Evolutionary conservation across 768 basidiomycete species (phyloP).

Genomic region (Hydnomerulius pinastri): DNA sequence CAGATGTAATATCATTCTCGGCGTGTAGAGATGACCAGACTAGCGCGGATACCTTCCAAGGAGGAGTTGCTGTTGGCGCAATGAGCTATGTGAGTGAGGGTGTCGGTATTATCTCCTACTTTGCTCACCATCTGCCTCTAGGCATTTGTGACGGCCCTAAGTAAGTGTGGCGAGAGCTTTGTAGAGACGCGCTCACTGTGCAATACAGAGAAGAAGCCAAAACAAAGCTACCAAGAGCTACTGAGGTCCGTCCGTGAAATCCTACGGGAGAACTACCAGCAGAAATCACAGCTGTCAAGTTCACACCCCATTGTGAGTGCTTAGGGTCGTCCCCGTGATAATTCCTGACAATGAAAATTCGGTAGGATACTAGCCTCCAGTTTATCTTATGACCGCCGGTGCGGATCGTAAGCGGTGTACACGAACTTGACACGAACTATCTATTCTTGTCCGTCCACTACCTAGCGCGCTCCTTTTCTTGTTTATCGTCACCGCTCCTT

Average conservation of each 20-base stretch:
- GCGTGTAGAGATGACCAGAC: conserved; percentile 73
- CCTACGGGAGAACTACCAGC: conserved; percentile 59
- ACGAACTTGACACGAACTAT: not conserved
- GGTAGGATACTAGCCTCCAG: conserved; percentile 29
- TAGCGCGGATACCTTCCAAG: conserved; percentile 68
- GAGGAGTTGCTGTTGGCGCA: conserved; percentile 69
- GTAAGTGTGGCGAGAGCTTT: conserved; percentile 23
- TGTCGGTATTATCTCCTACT: not conserved
- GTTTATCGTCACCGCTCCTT: not conserved
- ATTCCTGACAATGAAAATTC: not conserved
- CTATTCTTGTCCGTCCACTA: conserved; percentile 4
- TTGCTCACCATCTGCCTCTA: conserved; percentile 26
- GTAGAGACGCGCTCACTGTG: not conserved
- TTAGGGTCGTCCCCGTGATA: not conserved
- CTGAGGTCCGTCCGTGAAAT: conserved; percentile 59
- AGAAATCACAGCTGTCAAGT: conserved; percentile 74
- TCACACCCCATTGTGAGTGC: conserved; percentile 63
- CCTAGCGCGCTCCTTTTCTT: not conserved
- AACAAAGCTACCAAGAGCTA: conserved; percentile 67
- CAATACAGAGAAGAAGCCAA: conserved; percentile 44
- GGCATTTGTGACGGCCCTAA: conserved; percentile 62
- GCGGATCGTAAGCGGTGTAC: too few species aligned
- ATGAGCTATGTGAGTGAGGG: conserved; percentile 70
- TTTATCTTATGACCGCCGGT: conserved; percentile 29
- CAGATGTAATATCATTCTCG: conserved; percentile 82